Evolutionary conservation across 179 eudicot genomes (phyloP), one percentile per base, ranked within the genome.

Genomic region (Nepenthes alata): DNA sequence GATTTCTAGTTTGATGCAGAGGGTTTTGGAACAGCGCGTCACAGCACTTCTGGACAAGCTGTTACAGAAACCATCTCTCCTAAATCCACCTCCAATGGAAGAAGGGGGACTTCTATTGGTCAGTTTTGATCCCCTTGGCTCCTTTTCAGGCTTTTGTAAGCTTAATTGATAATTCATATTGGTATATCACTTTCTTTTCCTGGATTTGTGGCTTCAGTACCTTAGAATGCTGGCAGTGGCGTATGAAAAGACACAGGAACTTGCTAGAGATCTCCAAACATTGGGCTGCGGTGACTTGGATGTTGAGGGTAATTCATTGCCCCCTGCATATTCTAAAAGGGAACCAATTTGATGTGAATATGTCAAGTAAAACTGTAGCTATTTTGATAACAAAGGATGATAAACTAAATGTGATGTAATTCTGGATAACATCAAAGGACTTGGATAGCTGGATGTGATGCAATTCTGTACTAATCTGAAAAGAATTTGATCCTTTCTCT

Each of bases 231-330:
- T 94, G 70, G 97, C 99, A 52, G 97, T 94, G 73, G 89, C 95
- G 58, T 90, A 94, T 85, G 99, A 94, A 76, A 94, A 94, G 77
- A 94, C 99, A 38, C 89, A 81, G 76, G 99, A 94, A 65, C 96
- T 94, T 79, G 96, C 97, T 65, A 85, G 76, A 75, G 97, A 87
- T 58, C 81, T 94, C 66, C 89, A 85, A 25, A 79, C 89, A 60
- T 89, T 91, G 59, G 99, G 97, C 54, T 94, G 99, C 68, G 99
- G 99, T 67, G 99, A 94, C 80, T 85, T 94, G 81, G 99, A 94
- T 75, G 85, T 94, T 74, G 99, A 94, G 80, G 99, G 99, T 88
- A 82, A 70, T 49, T 55, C 37, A 2, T 55, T 7, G 3, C 53
- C 52, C 1, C 45, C 8, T 41, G 45, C 45, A 41, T 41, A 4